phyloP scores from a whole-genome alignment of 2,329 filamentous ascomycete genomes.

The Diaporthe ampelina region DNA sequence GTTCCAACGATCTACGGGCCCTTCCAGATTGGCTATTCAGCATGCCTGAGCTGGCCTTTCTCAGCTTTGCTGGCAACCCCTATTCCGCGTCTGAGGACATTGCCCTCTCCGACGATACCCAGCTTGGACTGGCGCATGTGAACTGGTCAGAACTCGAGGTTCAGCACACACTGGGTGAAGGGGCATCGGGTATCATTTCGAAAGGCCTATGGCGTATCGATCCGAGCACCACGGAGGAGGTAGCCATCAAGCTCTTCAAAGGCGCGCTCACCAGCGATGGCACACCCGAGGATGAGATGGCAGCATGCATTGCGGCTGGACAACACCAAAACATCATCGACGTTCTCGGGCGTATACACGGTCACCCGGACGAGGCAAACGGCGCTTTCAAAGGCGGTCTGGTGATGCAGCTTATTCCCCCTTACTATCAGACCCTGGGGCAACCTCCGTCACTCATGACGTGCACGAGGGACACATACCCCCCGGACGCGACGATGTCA shows the following conservation, averaged over 20 bases:
- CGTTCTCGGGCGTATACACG: constrained; percentile 58
- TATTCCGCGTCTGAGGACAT: constrained; percentile 49
- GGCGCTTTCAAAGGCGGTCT: constrained; percentile 53
- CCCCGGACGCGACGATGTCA: constrained; percentile 48
- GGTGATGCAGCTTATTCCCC: constrained; percentile 62
- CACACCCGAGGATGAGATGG: constrained; percentile 63
- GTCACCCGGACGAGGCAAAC: constrained; percentile 53
- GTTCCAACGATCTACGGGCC: constrained; percentile 55
- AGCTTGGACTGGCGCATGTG: constrained; percentile 52
- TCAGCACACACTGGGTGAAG: constrained; percentile 57
- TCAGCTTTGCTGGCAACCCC: constrained; percentile 63
- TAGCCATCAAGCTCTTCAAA: constrained; percentile 64
- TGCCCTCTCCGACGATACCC: neutral
- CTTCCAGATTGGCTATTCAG: constrained; percentile 60
- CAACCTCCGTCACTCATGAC: constrained; percentile 58
- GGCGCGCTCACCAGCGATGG: constrained; percentile 63
- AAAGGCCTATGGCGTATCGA: constrained; percentile 54
- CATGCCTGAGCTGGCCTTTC: constrained; percentile 60
- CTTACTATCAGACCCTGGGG: constrained; percentile 58
- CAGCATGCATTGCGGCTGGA: constrained; percentile 60
- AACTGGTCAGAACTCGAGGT: constrained; percentile 57
- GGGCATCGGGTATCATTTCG: constrained; percentile 62
- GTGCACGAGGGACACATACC: constrained; percentile 62
- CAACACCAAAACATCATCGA: constrained; percentile 61
- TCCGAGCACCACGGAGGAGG: constrained; percentile 50